Conservation (phyloP, 139 green algal species). For the Klebsormidium nitens region DNA sequence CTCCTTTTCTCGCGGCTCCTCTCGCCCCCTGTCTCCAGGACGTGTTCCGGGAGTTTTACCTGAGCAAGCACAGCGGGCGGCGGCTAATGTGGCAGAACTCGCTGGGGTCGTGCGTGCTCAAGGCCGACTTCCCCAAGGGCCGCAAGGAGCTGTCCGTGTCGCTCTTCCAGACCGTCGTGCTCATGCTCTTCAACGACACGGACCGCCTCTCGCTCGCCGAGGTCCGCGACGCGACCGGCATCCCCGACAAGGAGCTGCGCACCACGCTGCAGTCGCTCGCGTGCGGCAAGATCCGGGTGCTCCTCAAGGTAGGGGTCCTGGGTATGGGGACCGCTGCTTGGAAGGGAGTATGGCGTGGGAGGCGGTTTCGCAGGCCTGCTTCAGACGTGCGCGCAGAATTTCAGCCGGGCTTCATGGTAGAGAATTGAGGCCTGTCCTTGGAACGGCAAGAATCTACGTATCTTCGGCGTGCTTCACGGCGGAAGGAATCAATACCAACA, state of each 20-base stretch:
- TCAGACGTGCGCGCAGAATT: too few relatives aligned
- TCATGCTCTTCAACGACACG: conserved; percentile 90
- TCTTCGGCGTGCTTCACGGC: too few relatives aligned
- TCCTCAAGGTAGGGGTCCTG: conserved; percentile 93
- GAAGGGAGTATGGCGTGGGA: too few relatives aligned
- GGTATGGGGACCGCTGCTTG: too few relatives aligned
- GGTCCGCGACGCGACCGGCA: conserved; percentile 52
- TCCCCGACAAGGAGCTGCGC: conserved; percentile 80
- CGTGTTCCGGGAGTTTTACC: conserved; percentile 87
- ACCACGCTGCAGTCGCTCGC: conserved; percentile 86
- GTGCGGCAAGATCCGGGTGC: conserved; percentile 77
- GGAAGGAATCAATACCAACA: too few relatives aligned
- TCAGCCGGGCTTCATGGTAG: too few relatives aligned
- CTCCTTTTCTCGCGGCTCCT: background rate
- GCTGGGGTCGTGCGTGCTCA: conserved; percentile 76
- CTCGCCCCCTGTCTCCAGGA: conserved; percentile 32
- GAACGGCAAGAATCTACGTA: too few relatives aligned
- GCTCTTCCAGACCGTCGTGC: conserved; percentile 83
- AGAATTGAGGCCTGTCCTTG: too few relatives aligned
- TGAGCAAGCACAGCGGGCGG: conserved; percentile 85
- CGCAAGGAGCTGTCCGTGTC: conserved; percentile 89
- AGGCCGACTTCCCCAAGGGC: conserved; percentile 63
- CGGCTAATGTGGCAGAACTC: conserved; percentile 87
- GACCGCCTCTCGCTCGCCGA: conserved; percentile 65
- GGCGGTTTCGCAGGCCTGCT: too few relatives aligned